A percentile compares a stretch with the other conserved stretches of the same genome.
These are phyloP conservation scores for Betula pendula DNA, from an alignment of 306 rosid genomes.

Conservation along the genomic window DNA sequence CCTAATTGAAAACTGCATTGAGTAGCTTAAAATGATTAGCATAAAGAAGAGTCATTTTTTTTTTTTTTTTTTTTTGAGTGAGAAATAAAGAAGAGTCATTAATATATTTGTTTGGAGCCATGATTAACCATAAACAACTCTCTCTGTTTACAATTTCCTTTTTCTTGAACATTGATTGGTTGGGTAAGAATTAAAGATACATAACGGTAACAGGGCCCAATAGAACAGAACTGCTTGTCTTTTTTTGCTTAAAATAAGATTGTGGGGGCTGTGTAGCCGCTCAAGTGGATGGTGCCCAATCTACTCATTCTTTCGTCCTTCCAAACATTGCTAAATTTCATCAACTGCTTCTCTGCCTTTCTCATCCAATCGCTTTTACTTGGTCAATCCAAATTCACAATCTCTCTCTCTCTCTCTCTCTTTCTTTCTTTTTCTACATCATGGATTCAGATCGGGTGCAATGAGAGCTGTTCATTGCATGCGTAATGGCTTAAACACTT, in stretches of 20 bases:
- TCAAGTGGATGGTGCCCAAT: conserved; percentile 29
- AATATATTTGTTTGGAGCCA: not conserved
- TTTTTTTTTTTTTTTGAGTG: too few species aligned
- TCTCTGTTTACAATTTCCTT: not conserved
- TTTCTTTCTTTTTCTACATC: too few species aligned
- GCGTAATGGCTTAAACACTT: too few species aligned
- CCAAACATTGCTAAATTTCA: conserved; percentile 6
- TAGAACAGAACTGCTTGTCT: not conserved
- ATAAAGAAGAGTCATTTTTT: too few species aligned
- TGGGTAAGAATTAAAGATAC: not conserved
- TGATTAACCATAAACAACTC: not conserved
- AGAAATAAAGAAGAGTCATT: not conserved
- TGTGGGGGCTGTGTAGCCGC: not conserved
- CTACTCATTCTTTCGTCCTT: conserved; percentile 8
- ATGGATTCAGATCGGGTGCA: too few species aligned
- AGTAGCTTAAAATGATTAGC: not conserved
- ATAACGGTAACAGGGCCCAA: conserved; percentile 9
- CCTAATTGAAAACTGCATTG: not conserved
- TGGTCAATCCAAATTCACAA: too few species aligned
- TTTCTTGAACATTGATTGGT: too few species aligned
- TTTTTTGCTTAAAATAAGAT: conserved; percentile 26
- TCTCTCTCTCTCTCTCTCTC: too few species aligned
- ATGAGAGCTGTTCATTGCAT: too few species aligned
- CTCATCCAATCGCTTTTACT: too few species aligned
- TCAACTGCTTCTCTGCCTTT: too few species aligned